Percentiles rank a stretch among this genome's conserved stretches.
These are phyloP conservation scores for Aurifilum marmelostoma DNA, from an alignment of 2,329 filamentous ascomycete species.

Conservation along the genomic window DNA sequence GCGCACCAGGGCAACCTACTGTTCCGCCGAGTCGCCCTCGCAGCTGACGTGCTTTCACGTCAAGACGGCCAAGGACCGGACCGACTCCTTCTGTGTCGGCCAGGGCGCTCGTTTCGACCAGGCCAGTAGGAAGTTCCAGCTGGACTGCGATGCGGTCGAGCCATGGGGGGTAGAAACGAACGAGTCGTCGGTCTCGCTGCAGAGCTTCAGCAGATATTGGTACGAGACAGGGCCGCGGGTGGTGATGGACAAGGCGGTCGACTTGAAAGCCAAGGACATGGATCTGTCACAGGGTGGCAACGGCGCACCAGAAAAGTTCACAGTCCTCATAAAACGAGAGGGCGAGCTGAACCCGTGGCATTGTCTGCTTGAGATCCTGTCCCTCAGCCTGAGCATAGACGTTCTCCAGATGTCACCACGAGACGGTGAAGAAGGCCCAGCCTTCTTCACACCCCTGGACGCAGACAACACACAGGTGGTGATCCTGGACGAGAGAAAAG, in stretches of 20 bases:
- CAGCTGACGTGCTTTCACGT: constrained; percentile 23
- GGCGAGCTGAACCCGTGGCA: constrained; percentile 36
- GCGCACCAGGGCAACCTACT: constrained; percentile 18
- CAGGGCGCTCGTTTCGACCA: constrained; percentile 5
- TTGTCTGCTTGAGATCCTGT: constrained; percentile 37
- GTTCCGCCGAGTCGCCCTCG: constrained; percentile 16
- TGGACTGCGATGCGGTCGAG: constrained; percentile 11
- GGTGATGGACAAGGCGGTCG: constrained; percentile 8
- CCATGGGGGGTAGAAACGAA: neutral
- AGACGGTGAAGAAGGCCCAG: neutral
- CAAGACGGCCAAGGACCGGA: constrained; percentile 9
- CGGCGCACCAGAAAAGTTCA: constrained; percentile 23
- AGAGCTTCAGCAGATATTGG: constrained; percentile 17
- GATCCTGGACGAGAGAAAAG: constrained; percentile 33
- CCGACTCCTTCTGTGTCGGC: constrained; percentile 21
- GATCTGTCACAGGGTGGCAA: neutral
- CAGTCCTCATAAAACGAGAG: constrained; percentile 37
- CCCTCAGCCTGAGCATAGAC: constrained; percentile 35
- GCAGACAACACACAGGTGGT: constrained; percentile 34
- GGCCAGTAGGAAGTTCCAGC: constrained; percentile 12
- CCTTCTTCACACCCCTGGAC: constrained; percentile 26
- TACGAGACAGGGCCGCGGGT: constrained; percentile 15
- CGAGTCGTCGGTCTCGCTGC: neutral
- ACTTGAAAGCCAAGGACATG: neutral
- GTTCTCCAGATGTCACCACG: constrained; percentile 34